Evolutionary conservation across 139 green algal species (phyloP).

Genomic region (Chloropicon primus): DNA sequence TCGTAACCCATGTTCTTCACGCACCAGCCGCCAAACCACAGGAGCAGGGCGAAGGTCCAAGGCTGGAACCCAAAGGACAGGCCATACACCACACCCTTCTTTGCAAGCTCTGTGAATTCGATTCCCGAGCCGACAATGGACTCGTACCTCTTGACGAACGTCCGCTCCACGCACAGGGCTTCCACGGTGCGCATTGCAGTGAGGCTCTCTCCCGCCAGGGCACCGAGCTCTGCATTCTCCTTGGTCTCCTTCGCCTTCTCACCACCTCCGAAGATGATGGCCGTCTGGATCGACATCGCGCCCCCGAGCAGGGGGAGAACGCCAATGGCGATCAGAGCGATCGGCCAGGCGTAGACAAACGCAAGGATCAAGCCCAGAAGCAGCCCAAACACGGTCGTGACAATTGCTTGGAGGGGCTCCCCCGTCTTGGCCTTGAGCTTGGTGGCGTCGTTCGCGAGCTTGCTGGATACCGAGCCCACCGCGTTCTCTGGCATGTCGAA

Average conservation of each 20-base stretch:
- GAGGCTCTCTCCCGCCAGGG: neutral
- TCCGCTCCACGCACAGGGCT: neutral
- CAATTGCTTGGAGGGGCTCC: neutral
- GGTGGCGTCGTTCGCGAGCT: neutral
- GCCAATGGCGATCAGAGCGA: neutral
- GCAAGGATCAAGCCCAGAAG: neutral
- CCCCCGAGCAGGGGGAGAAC: neutral
- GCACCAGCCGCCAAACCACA: neutral
- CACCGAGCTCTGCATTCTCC: neutral
- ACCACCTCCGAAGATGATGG: neutral
- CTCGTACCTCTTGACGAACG: neutral
- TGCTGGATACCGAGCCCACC: neutral
- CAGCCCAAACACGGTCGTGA: neutral
- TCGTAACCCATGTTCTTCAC: neutral
- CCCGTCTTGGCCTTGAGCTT: neutral
- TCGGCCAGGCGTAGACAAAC: neutral
- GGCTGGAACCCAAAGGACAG: neutral
- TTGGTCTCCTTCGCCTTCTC: neutral
- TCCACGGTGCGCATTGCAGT: neutral
- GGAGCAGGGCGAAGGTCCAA: neutral
- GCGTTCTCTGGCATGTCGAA: neutral
- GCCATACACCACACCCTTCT: neutral
- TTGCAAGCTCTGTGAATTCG: neutral
- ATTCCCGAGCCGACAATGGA: neutral
- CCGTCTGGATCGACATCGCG: neutral